Evolutionary conservation across 163 green algal species (phyloP).

Genomic region (Chlorella variabilis): DNA sequence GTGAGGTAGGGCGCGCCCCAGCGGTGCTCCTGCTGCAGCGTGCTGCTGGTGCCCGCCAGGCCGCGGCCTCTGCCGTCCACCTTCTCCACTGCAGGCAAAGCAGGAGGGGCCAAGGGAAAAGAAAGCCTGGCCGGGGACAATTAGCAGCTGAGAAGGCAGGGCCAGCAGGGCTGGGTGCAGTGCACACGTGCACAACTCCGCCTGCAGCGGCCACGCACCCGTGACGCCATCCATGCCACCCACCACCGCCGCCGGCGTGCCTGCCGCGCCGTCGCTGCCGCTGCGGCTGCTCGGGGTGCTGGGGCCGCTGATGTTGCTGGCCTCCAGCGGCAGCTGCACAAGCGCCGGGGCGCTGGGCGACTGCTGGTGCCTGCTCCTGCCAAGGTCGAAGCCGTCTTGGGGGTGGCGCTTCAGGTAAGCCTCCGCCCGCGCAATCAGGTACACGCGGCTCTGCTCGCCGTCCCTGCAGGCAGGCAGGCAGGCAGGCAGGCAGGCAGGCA

Average conservation of each 20-base stretch:
- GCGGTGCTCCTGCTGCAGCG: slow-evolving; percentile 22
- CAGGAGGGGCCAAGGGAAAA: background rate
- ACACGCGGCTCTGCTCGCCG: slow-evolving; percentile 48
- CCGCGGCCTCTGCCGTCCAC: background rate
- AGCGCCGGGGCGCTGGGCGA: too few relatives aligned
- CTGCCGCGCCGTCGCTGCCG: background rate
- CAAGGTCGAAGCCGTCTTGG: slow-evolving; percentile 47
- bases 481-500: background rate
- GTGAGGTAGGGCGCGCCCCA: slow-evolving; percentile 66
- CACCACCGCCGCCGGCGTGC: too few relatives aligned
- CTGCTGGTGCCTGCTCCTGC: background rate
- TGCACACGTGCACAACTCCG: background rate
- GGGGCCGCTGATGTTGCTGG: background rate
- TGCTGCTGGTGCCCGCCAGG: background rate
- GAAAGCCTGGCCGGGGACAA: background rate
- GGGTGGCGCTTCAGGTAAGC: slow-evolving; percentile 41
- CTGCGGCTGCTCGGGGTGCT: background rate
- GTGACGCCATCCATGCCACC: slow-evolving; percentile 6
- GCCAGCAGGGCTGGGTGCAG: background rate
- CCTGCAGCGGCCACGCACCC: background rate
- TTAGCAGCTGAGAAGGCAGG: background rate
- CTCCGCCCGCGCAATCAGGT: slow-evolving; percentile 51
- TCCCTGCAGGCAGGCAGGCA: slow-evolving; percentile 34
- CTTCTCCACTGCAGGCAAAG: slow-evolving; percentile 1
- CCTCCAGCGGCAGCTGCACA: background rate